Evolutionary conservation across 2,329 filamentous ascomycete genomes (phyloP).

Genomic region (Leptographium lundbergii): DNA sequence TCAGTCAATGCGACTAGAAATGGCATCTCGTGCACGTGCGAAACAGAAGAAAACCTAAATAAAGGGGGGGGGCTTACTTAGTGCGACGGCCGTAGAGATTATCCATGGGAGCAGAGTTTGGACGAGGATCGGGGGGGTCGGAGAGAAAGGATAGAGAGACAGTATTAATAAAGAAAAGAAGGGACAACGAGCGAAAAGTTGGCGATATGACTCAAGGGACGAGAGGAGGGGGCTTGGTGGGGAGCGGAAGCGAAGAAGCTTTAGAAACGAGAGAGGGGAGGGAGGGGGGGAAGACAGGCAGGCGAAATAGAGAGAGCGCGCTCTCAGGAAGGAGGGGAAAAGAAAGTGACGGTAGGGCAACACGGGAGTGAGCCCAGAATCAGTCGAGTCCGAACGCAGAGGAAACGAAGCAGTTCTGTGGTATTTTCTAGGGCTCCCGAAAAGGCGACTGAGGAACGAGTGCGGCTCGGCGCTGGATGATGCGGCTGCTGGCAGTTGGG

Average conservation of each 20-base stretch:
- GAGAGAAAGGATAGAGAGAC: background rate
- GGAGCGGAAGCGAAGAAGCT: background rate
- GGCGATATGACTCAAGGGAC: background rate
- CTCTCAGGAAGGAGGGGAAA: background rate
- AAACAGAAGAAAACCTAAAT: conserved; percentile 6
- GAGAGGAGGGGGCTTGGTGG: background rate
- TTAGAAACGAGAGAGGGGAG: background rate
- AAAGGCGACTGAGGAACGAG: background rate
- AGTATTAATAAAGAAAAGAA: background rate
- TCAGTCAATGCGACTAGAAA: background rate
- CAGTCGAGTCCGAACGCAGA: background rate
- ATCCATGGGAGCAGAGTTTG: conserved; percentile 35
- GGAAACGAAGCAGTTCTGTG: background rate
- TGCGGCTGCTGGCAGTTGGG: background rate
- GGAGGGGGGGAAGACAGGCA: background rate
- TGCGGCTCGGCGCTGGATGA: background rate
- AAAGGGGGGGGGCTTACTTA: conserved; percentile 44
- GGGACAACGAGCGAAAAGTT: background rate
- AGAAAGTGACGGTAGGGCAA: background rate
- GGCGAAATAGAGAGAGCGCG: background rate
- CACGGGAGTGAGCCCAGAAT: background rate
- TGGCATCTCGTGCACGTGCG: conserved; percentile 6
- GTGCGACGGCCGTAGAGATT: conserved; percentile 70
- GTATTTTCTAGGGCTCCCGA: background rate
- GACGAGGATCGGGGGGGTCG: no score